A percentile compares a stretch with the other conserved stretches of the same genome.
phyloP scores from a whole-genome alignment of 768 basidiomycete species.

The Boletus barrowsii region DNA sequence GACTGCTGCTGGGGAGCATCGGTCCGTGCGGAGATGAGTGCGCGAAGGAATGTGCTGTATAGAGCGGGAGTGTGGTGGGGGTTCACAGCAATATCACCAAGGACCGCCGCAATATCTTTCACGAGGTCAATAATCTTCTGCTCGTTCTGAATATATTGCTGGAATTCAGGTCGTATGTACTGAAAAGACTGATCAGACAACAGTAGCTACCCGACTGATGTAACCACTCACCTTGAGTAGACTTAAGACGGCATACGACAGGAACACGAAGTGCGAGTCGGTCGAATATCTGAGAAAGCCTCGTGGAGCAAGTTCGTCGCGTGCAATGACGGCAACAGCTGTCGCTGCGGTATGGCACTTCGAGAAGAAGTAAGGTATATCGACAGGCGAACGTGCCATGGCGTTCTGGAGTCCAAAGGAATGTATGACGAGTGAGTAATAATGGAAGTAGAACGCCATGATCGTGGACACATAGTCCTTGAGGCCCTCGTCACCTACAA shows the following conservation, averaged over 20 bases:
- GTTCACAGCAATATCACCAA: conserved; percentile 76
- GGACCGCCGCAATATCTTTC: conserved; percentile 75
- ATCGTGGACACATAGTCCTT: conserved; percentile 26
- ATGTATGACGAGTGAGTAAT: conserved; percentile 84
- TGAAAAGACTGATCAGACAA: conserved; percentile 31
- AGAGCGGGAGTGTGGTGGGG: conserved; percentile 85
- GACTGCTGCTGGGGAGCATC: conserved; percentile 26
- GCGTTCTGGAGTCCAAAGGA: conserved; percentile 97
- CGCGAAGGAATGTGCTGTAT: conserved; percentile 80
- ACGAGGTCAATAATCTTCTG: conserved; percentile 67
- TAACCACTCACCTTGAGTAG: conserved; percentile 73
- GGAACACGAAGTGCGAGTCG: conserved; percentile 89
- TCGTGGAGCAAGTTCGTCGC: conserved; percentile 73
- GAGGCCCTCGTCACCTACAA: conserved; percentile 25
- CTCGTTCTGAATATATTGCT: conserved; percentile 70
- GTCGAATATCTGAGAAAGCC: conserved; percentile 82
- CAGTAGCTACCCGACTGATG: background rate
- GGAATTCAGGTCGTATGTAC: conserved; percentile 84
- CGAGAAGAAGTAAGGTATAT: conserved; percentile 82
- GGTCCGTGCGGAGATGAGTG: conserved; percentile 59
- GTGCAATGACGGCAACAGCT: conserved; percentile 65
- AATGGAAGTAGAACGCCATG: conserved; percentile 77
- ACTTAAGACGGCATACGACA: conserved; percentile 89
- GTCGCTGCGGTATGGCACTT: conserved; percentile 73
- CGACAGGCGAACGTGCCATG: conserved; percentile 68